These are phyloP conservation scores for Apiospora malaysiana DNA, from an alignment of 2,329 filamentous ascomycete genomes.

Conservation along the genomic window DNA sequence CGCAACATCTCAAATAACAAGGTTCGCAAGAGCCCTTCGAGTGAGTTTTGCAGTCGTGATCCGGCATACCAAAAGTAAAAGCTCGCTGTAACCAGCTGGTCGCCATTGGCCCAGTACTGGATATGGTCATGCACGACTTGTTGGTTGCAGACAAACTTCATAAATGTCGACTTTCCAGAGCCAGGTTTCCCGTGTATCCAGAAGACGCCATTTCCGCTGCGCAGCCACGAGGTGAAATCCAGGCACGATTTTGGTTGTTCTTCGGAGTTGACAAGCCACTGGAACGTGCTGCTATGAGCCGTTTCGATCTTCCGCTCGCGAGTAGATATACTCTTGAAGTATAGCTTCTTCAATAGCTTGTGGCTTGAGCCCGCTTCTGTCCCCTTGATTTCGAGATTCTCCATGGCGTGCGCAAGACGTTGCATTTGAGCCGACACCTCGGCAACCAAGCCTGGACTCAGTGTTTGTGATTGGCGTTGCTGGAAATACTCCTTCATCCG, in stretches of 20 bases:
- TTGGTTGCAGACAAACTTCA: constrained; percentile 24
- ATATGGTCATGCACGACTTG: neutral
- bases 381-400: neutral
- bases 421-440: neutral
- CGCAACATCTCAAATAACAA: constrained; percentile 20
- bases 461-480: neutral
- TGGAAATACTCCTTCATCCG: neutral
- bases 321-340: neutral
- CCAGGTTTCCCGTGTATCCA: constrained; percentile 24
- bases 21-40: constrained; percentile 22
- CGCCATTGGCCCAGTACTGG: constrained; percentile 9
- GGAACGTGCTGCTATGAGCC: neutral
- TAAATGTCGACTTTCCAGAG: constrained; percentile 24
- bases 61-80: constrained; percentile 27
- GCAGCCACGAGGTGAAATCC: constrained; percentile 19
- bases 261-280: neutral
- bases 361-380: neutral
- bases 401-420: neutral
- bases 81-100: neutral
- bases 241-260: neutral
- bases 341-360: neutral
- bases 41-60: constrained; percentile 19
- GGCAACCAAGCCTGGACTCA: neutral
- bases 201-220: constrained; percentile 18
- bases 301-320: neutral